Evolutionary conservation across 345 rosid species (phyloP), one percentile per base, ranked within the genome.

Genomic region (Euphorbia tirucalli): DNA sequence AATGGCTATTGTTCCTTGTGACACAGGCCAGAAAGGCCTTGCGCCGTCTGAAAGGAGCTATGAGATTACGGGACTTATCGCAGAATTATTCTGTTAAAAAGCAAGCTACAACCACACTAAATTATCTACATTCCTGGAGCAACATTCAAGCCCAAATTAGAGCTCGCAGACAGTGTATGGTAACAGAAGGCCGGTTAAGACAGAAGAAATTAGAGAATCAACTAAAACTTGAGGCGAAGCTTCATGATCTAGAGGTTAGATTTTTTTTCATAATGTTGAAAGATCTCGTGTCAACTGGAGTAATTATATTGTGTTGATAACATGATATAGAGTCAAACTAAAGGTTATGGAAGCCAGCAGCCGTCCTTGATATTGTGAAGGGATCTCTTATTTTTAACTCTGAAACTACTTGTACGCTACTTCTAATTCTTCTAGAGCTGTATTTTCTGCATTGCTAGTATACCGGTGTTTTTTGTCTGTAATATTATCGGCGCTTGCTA

Each of bases 131-230:
- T 77, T 77, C 91, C 22, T 95, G 97, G 99, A 88, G 97, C 87
- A 80, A 84, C 58, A 81, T 89, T 69, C 97, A 92, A 78, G 67
- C 79, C 5, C 84, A 90, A 80, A 83, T 95, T 68, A 83, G 80
- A 75, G 85, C 83, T 77, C 96, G 97, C 18, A 86, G 93, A 71
- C 76, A 85, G 27, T 75, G 75, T 74, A 95, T 95, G 99, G 96
- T 92, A 44, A 84, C 83, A 6, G 99, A 95, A 83, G 78, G 91
- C 59, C 84, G 81, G 54, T 81, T 84, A 35, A 90, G 77, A 80
- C 88, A 90, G 83, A 95, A 92, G 84, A 89, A 89, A 68, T 77
- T 90, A 78, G 97, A 93, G 85, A 89, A 88, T 82, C 97, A 95
- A 75, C 86, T 87, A 66, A 95, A 92, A 83, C 96, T 95, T 24